Percentiles rank a stretch among this genome's conserved stretches.
Conservation (phyloP, 768 basidiomycete species). For the Boletus rufocinnamomeus region DNA sequence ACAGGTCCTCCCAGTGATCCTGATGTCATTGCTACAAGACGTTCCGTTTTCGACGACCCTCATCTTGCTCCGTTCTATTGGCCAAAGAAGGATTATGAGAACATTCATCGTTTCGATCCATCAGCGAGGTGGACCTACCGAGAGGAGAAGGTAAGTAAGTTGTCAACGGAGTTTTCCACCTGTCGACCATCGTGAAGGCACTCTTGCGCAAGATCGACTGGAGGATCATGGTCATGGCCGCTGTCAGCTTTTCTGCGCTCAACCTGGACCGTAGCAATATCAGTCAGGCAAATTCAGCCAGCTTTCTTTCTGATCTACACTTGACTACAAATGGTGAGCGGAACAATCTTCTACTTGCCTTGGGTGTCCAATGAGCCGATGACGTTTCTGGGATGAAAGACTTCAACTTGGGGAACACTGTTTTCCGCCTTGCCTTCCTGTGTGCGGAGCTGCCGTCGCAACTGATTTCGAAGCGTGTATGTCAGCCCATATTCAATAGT, state of each 20-base stretch:
- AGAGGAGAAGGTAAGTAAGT: constrained; percentile 47
- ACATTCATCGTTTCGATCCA: constrained; percentile 57
- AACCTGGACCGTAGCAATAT: constrained; percentile 57
- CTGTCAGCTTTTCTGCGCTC: constrained; percentile 57
- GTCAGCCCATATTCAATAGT: constrained; percentile 8
- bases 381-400: constrained; percentile 33
- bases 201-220: constrained; percentile 59
- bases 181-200: constrained; percentile 31
- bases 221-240: constrained; percentile 60
- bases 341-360: constrained; percentile 4
- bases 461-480: constrained; percentile 57
- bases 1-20: constrained; percentile 14
- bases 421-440: constrained; percentile 54
- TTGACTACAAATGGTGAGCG: constrained; percentile 49
- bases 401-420: constrained; percentile 56
- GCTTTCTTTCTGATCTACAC: constrained; percentile 55
- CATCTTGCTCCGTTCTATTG: constrained; percentile 34
- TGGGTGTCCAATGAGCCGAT: neutral
- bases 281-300: constrained; percentile 58
- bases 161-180: too few relatives aligned
- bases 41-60: constrained; percentile 56
- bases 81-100: constrained; percentile 56
- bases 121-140: constrained; percentile 59
- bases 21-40: constrained; percentile 48
- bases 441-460: constrained; percentile 64